Conservation (phyloP, 1,139 yeast genomes). For the Tardiomyces blankii region DNA sequence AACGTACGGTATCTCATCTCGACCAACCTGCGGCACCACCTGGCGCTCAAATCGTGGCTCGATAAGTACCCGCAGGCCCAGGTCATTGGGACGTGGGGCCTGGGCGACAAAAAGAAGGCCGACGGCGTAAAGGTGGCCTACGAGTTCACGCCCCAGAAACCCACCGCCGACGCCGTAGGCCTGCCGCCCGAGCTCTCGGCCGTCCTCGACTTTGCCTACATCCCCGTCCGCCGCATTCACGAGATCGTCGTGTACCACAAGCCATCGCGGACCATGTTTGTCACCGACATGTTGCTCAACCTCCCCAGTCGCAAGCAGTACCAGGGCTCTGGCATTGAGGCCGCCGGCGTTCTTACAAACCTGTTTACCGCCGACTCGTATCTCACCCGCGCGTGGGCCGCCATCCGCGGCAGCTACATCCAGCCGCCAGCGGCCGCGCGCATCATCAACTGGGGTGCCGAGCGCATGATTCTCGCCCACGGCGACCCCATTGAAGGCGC, state of each 20-base stretch:
- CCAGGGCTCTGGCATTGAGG: constrained; percentile 26
- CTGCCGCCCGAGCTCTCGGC: constrained; percentile 20
- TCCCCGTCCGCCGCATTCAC: constrained; percentile 43
- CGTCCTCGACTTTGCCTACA: constrained; percentile 43
- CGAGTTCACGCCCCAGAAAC: constrained; percentile 19
- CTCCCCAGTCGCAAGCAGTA: constrained; percentile 37
- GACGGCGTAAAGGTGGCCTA: constrained; percentile 29
- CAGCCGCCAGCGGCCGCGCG: not conserved
- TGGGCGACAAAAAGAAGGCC: constrained; percentile 24
- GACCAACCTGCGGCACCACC: constrained; percentile 23
- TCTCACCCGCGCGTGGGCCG: not conserved
- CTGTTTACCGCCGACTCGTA: constrained; percentile 30
- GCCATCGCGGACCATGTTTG: constrained; percentile 36
- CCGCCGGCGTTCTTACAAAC: constrained; percentile 31
- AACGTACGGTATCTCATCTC: constrained; percentile 24
- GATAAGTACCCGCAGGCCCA: constrained; percentile 37
- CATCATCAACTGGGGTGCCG: constrained; percentile 7
- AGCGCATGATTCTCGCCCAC: constrained; percentile 44
- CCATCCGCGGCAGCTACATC: not conserved
- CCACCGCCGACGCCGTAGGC: constrained; percentile 5
- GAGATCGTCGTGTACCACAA: constrained; percentile 44
- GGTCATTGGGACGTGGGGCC: constrained; percentile 38
- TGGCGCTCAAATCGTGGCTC: constrained; percentile 36
- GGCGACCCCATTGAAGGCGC: constrained; percentile 40
- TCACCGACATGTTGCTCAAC: constrained; percentile 49